These are phyloP conservation scores for Trichoderma endophyticum DNA, from an alignment of 2,329 filamentous ascomycete genomes.

Conservation along the genomic window DNA sequence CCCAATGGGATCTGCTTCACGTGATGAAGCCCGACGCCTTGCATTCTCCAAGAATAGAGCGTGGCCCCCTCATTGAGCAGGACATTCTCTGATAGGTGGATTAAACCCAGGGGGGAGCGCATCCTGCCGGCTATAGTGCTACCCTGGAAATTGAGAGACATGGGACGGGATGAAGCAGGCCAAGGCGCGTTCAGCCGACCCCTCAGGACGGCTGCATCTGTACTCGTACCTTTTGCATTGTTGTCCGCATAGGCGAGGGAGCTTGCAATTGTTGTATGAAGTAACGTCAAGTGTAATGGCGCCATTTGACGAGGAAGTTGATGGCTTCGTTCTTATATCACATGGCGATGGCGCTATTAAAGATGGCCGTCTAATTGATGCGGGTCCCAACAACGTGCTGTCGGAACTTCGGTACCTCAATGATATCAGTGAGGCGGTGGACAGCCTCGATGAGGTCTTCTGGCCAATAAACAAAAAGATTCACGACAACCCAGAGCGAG, in stretches of 20 bases:
- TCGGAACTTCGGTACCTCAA: constrained; percentile 34
- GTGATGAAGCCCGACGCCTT: background rate
- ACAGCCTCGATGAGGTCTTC: constrained; percentile 25
- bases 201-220: background rate
- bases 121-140: background rate
- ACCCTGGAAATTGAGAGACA: background rate
- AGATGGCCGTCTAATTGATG: background rate
- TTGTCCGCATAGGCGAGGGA: background rate
- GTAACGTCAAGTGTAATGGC: background rate
- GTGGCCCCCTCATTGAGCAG: background rate
- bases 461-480: constrained; percentile 39
- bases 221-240: background rate
- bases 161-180: background rate
- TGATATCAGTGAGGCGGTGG: constrained; percentile 33
- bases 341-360: background rate
- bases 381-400: background rate
- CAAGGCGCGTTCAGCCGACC: background rate
- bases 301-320: constrained; percentile 8
- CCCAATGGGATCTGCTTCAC: constrained; percentile 5
- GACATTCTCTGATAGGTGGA: background rate
- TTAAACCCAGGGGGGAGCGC: background rate
- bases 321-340: constrained; percentile 19
- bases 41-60: background rate
- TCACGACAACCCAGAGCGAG: constrained; percentile 44
- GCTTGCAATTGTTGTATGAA: background rate